Percentiles rank a stretch among this genome's conserved stretches.
These are phyloP conservation scores for Lagerstroemia speciosa DNA, from an alignment of 345 rosid genomes.

Conservation along the genomic window DNA sequence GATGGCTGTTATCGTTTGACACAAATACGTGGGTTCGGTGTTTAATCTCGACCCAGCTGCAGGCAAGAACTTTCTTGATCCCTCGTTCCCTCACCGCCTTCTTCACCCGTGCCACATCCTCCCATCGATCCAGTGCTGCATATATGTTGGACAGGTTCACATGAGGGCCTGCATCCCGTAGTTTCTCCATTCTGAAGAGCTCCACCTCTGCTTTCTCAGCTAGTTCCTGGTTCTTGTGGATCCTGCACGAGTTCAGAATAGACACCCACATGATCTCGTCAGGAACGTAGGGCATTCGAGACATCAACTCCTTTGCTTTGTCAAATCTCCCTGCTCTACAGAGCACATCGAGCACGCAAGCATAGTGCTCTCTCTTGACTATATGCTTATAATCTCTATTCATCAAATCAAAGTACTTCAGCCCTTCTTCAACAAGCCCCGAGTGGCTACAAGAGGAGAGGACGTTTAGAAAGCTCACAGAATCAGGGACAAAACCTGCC, in stretches of 20 bases:
- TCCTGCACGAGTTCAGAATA: conserved; percentile 74
- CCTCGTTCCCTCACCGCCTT: conserved; percentile 76
- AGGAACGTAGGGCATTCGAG: conserved; percentile 61
- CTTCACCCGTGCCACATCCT: conserved; percentile 52
- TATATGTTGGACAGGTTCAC: conserved; percentile 81
- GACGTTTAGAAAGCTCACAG: conserved; percentile 58
- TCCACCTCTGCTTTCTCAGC: conserved; percentile 61
- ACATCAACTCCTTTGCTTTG: conserved; percentile 62
- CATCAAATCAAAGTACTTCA: conserved; percentile 51
- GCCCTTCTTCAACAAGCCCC: conserved; percentile 70
- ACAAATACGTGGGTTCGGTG: conserved; percentile 52
- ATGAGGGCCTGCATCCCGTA: conserved; percentile 74
- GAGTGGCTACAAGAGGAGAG: conserved; percentile 81
- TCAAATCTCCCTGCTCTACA: conserved; percentile 55
- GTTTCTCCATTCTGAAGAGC: conserved; percentile 60
- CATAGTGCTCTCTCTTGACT: conserved; percentile 65
- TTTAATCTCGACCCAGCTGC: conserved; percentile 82
- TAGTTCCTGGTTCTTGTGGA: conserved; percentile 61
- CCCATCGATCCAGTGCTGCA: conserved; percentile 70
- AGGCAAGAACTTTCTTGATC: conserved; percentile 56
- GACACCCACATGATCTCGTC: conserved; percentile 89
- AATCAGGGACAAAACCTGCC: conserved; percentile 61
- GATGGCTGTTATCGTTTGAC: conserved; percentile 56
- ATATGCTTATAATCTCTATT: conserved; percentile 31
- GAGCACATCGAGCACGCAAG: conserved; percentile 58